These are phyloP conservation scores for Aspergillus piperis DNA, from an alignment of 2,329 filamentous ascomycete species.

Conservation along the genomic window DNA sequence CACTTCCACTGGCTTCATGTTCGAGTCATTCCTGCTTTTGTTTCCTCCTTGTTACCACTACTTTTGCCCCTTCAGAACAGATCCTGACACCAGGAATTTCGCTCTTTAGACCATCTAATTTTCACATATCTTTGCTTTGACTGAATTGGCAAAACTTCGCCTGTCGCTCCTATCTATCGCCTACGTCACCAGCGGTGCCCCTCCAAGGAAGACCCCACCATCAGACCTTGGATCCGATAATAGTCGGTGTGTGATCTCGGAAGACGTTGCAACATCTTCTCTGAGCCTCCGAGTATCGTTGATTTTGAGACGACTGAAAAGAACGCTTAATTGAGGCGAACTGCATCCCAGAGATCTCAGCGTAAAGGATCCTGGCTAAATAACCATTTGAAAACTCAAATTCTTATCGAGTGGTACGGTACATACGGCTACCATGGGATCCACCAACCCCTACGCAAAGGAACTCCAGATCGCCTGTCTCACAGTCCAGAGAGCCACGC, in stretches of 20 bases:
- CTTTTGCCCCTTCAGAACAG: not conserved
- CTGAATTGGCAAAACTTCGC: not conserved
- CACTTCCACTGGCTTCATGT: not conserved
- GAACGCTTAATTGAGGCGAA: not conserved
- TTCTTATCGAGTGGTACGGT: not conserved
- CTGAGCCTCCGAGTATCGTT: not conserved
- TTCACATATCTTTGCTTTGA: not conserved
- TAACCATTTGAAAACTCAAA: not conserved
- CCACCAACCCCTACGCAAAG: conserved; percentile 32
- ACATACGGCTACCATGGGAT: conserved; percentile 25
- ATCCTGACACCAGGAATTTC: not conserved
- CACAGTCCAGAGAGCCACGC: conserved; percentile 57
- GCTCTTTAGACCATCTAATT: no score
- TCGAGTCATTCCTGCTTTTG: not conserved
- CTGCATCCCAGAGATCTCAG: not conserved
- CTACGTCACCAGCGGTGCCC: conserved; percentile 9
- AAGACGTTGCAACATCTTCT: not conserved
- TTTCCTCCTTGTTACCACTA: not conserved
- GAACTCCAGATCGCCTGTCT: conserved; percentile 42
- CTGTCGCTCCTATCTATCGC: not conserved
- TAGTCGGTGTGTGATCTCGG: not conserved
- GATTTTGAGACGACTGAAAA: not conserved
- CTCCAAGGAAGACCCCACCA: conserved; percentile 6
- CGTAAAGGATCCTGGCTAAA: not conserved
- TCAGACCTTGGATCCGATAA: conserved; percentile 2